Percentiles rank a stretch among this genome's conserved stretches.
These are phyloP conservation scores for Colletotrichum viniferum DNA, from an alignment of 2,329 filamentous ascomycete species.

Conservation along the genomic window DNA sequence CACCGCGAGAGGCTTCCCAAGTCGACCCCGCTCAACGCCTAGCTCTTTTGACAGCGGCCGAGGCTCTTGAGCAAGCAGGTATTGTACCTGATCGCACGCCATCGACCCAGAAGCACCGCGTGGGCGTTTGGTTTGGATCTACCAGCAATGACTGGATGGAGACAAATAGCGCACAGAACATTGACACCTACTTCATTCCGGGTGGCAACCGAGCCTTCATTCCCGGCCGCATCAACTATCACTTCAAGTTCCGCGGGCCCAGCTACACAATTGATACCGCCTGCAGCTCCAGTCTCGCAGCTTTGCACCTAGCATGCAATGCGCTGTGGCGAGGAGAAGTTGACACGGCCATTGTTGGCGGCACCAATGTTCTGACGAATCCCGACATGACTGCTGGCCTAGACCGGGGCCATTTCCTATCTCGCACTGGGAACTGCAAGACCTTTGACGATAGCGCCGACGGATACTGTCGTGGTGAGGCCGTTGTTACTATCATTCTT, in stretches of 20 bases:
- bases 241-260: slow-evolving; percentile 77
- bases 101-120: slow-evolving; percentile 60
- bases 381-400: slow-evolving; percentile 80
- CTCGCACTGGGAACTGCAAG: slow-evolving; percentile 76
- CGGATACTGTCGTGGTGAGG: slow-evolving; percentile 55
- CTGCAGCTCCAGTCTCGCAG: slow-evolving; percentile 75
- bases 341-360: slow-evolving; percentile 81
- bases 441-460: slow-evolving; percentile 72
- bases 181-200: slow-evolving; percentile 59
- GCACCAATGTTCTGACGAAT: slow-evolving; percentile 78
- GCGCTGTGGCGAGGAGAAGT: slow-evolving; percentile 56
- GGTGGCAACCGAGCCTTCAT: slow-evolving; percentile 57
- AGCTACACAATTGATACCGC: slow-evolving; percentile 79
- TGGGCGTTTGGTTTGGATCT: slow-evolving; percentile 78
- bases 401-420: slow-evolving; percentile 78
- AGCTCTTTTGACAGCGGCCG: slow-evolving; percentile 75
- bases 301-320: slow-evolving; percentile 67
- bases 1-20: slow-evolving; percentile 68
- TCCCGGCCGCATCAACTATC: slow-evolving; percentile 73
- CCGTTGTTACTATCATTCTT: slow-evolving; percentile 42
- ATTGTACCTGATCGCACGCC: slow-evolving; percentile 70
- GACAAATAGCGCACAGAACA: slow-evolving; percentile 73
- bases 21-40: slow-evolving; percentile 79
- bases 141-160: slow-evolving; percentile 81
- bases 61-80: slow-evolving; percentile 79